These are phyloP conservation scores for Neonectria neomacrospora DNA, from an alignment of 2,329 filamentous ascomycete genomes.

Conservation along the genomic window DNA sequence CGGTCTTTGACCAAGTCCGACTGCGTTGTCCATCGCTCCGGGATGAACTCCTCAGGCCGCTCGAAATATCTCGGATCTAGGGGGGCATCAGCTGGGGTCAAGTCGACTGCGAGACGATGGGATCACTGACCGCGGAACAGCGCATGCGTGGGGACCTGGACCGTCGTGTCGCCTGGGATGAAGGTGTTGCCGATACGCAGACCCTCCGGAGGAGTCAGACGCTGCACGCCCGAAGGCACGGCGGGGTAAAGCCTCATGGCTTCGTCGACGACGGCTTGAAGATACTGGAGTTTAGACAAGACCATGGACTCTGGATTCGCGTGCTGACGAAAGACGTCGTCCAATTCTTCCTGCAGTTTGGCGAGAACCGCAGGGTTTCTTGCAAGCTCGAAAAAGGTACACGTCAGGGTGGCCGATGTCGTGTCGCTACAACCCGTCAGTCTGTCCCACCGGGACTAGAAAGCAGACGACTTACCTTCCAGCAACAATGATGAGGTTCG, in stretches of 20 bases:
- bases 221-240: conserved; percentile 48
- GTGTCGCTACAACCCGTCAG: conserved; percentile 47
- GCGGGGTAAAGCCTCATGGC: conserved; percentile 52
- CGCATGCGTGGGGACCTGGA: conserved; percentile 35
- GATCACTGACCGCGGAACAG: conserved; percentile 50
- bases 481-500: conserved; percentile 46
- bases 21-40: conserved; percentile 51
- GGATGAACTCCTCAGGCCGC: conserved; percentile 48
- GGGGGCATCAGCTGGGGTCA: background rate
- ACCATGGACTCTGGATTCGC: conserved; percentile 26
- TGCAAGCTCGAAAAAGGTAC: conserved; percentile 50
- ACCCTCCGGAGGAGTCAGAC: conserved; percentile 53
- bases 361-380: conserved; percentile 41
- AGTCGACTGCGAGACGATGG: too few species aligned
- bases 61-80: conserved; percentile 45
- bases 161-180: conserved; percentile 33
- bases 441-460: too few species aligned
- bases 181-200: conserved; percentile 33
- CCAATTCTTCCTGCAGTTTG: conserved; percentile 51
- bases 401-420: conserved; percentile 48
- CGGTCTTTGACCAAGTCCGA: conserved; percentile 48
- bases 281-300: conserved; percentile 42
- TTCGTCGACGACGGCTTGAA: conserved; percentile 55
- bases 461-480: conserved; percentile 41
- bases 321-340: conserved; percentile 31